Conservation (phyloP, 345 rosid genomes). For the Pseudoturritis turrita region DNA sequence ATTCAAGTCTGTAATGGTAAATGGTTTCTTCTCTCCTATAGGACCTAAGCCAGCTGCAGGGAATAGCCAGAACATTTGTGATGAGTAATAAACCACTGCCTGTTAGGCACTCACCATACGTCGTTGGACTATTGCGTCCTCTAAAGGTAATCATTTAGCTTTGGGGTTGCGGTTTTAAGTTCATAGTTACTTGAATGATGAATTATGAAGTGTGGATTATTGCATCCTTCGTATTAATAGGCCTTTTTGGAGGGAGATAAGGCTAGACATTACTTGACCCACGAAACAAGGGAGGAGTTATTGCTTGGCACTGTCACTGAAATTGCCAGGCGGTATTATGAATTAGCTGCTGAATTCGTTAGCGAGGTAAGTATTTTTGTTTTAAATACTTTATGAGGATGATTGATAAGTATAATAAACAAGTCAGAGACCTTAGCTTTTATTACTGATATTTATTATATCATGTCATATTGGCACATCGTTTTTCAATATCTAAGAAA, state of each 20-base stretch:
- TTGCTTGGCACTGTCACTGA: conserved; percentile 54
- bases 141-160: conserved; percentile 53
- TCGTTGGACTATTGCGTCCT: conserved; percentile 70
- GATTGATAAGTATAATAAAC: background rate
- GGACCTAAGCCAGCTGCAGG: conserved; percentile 86
- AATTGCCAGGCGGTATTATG: conserved; percentile 74
- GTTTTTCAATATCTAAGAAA: background rate
- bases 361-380: conserved; percentile 57
- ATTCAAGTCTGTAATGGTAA: background rate
- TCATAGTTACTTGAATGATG: conserved; percentile 11
- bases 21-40: conserved; percentile 27
- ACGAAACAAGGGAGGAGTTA: conserved; percentile 49
- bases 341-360: conserved; percentile 75
- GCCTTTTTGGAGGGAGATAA: conserved; percentile 71
- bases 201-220: background rate
- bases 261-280: conserved; percentile 59
- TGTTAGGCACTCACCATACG: conserved; percentile 83
- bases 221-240: conserved; percentile 30
- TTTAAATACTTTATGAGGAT: background rate
- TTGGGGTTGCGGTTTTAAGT: background rate
- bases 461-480: background rate
- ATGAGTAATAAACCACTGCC: conserved; percentile 97
- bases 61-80: conserved; percentile 85
- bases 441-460: background rate
- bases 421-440: background rate